Conservation (phyloP, 257 asterid species). For the Petrea volubilis region DNA sequence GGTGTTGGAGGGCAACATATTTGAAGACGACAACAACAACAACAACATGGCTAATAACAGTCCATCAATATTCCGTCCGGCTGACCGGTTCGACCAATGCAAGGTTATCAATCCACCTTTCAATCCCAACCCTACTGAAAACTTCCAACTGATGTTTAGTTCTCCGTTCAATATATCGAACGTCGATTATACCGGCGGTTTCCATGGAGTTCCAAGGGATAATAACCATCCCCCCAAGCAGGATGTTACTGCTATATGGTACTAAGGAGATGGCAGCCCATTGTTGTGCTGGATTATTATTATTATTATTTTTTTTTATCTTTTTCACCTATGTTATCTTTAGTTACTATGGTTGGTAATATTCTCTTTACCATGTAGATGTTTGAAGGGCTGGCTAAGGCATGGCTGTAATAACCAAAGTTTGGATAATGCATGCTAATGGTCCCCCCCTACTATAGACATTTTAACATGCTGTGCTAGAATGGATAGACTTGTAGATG, state of each 20-base stretch:
- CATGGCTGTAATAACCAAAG: constrained; percentile 41
- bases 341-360: not conserved
- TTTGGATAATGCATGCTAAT: constrained; percentile 15
- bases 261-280: constrained; percentile 24
- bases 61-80: constrained; percentile 35
- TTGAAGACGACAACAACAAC: constrained; percentile 23
- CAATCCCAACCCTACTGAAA: constrained; percentile 43
- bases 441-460: constrained; percentile 12
- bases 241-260: constrained; percentile 66
- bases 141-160: constrained; percentile 55
- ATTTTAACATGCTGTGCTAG: constrained; percentile 34
- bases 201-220: constrained; percentile 43
- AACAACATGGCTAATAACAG: constrained; percentile 27
- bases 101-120: constrained; percentile 41
- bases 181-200: constrained; percentile 41
- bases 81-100: constrained; percentile 47
- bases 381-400: constrained; percentile 29
- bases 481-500: constrained; percentile 40
- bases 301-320: too few relatives aligned
- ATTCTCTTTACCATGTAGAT: constrained; percentile 25
- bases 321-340: constrained; percentile 28
- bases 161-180: constrained; percentile 56
- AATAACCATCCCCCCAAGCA: constrained; percentile 47
- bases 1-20: constrained; percentile 40
- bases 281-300: too few relatives aligned